Percentiles rank a stretch among this genome's conserved stretches.
phyloP scores from a whole-genome alignment of 2,329 filamentous ascomycete species.

The Colletotrichum sp. region DNA sequence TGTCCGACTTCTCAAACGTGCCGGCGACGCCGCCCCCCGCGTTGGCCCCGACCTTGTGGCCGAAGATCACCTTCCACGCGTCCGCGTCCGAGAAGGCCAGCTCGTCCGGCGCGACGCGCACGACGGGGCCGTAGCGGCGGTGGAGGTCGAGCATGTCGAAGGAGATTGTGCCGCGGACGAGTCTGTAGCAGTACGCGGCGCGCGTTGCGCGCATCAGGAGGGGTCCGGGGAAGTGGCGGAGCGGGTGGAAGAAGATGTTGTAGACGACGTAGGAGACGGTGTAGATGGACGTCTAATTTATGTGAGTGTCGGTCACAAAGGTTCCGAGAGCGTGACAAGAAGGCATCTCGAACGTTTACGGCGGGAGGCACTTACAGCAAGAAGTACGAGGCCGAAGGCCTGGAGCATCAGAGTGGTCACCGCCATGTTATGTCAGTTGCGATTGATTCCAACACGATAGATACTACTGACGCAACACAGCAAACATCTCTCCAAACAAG shows the following conservation, averaged over 20 bases:
- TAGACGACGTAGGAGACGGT: slow-evolving; percentile 23
- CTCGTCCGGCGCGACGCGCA: slow-evolving; percentile 51
- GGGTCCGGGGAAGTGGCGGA: slow-evolving; percentile 35
- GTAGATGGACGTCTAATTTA: background rate
- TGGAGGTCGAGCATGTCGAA: slow-evolving; percentile 28
- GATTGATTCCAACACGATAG: too few species aligned
- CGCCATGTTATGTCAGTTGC: background rate
- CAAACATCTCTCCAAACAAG: fast-evolving
- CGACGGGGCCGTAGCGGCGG: slow-evolving; percentile 46
- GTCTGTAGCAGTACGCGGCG: background rate
- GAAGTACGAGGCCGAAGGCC: background rate
- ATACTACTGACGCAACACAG: background rate
- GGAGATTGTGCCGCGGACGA: background rate
- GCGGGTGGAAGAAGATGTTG: slow-evolving; percentile 39
- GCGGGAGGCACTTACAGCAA: background rate
- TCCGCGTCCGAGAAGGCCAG: slow-evolving; percentile 44
- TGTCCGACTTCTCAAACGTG: slow-evolving; percentile 8
- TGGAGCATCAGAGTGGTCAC: background rate
- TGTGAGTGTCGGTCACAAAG: background rate
- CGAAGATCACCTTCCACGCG: slow-evolving; percentile 47
- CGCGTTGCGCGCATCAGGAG: slow-evolving; percentile 2
- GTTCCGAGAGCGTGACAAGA: background rate
- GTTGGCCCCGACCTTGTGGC: slow-evolving; percentile 20
- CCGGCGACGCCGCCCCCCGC: background rate
- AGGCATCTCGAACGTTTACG: background rate